Base-by-base conservation (phyloP, 352 stramenopile species). In the Phytopythium aichiense region DNA sequence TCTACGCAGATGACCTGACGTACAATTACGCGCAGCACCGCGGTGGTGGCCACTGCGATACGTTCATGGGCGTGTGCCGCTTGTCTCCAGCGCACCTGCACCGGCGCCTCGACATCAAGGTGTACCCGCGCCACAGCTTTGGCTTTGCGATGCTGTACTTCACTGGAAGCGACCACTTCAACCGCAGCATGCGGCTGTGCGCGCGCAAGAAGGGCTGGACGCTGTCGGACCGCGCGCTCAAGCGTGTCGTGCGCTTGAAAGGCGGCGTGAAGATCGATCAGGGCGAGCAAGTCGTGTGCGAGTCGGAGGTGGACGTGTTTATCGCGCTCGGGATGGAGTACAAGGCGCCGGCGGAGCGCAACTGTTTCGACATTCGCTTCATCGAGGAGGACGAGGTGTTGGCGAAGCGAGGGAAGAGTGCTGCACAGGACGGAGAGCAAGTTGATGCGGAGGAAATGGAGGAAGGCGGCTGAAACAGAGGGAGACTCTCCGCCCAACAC, bases 151-250 rank as follows among this genome's bases (percentile, higher is more conserved):
- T 95, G 30, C 63, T 97, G 35, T 97, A 97, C 63, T 97, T 97
- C 65, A 97, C 91, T 0, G 89, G 89, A 28, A 96, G 85, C 61
- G 88, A 96, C 61, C 87, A 96, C 48, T 97, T 97, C 60, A 97
- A 97, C 65, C 74, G 75, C 38, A 94, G 82, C 33, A 93, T 96
- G 80, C 69, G 87, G 16, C 70, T 89, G 0, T 95, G 81, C 69
- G 85, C 85, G 2, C 86, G 82, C 53, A 90, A 88, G 42, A 92
- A 92, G 45, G 87, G 84, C 18, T 92, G 77, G 73, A 91, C 67
- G 55, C 69, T 92, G 2, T 93, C 84, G 8, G 82, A 95, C 48
- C 80, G 73, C 11, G 73, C 63, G 20, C 70, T 95, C 20, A 91
- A 84, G 65, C 82, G 70, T 9, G 76, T 89, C 28, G 65, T 86